Conservation (phyloP, 768 basidiomycete genomes). For the Chalciporus pseudorubinellus region DNA sequence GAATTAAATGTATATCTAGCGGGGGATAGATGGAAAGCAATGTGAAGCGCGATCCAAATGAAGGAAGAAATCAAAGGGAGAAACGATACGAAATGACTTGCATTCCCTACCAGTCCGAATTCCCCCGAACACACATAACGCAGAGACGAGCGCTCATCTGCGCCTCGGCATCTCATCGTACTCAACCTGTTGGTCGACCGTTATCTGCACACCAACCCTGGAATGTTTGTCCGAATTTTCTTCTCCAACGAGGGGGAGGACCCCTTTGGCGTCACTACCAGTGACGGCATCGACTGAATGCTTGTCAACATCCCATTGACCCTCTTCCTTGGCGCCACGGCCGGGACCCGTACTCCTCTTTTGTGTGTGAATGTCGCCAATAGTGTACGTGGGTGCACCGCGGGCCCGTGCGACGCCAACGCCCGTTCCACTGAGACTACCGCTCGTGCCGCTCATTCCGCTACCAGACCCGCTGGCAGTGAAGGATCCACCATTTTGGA, state of each 20-base stretch:
- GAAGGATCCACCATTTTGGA: slow-evolving; percentile 70
- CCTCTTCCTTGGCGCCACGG: slow-evolving; percentile 40
- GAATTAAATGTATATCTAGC: too few species aligned
- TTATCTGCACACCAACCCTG: slow-evolving; percentile 53
- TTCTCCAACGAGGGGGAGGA: slow-evolving; percentile 34
- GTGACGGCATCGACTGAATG: slow-evolving; percentile 37
- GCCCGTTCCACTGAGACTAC: slow-evolving; percentile 30
- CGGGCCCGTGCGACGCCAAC: slow-evolving; percentile 28
- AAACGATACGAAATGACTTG: too few species aligned
- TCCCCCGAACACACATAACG: too few species aligned
- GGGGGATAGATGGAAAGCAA: too few species aligned
- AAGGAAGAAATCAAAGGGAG: too few species aligned
- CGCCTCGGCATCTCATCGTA: slow-evolving; percentile 37
- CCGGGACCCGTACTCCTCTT: slow-evolving; percentile 48
- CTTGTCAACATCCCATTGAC: slow-evolving; percentile 36
- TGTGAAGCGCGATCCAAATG: too few species aligned
- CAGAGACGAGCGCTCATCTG: slow-evolving; percentile 7
- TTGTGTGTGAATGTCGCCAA: slow-evolving; percentile 50
- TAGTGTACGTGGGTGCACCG: slow-evolving; percentile 35
- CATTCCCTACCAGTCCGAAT: too few species aligned
- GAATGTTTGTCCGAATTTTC: slow-evolving; percentile 23
- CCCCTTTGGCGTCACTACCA: slow-evolving; percentile 36
- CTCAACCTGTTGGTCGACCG: slow-evolving; percentile 54
- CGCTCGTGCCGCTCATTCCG: slow-evolving; percentile 48
- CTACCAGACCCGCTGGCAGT: slow-evolving; percentile 46